These are phyloP conservation scores for Elongisporangium senticosum DNA, from an alignment of 352 stramenopile species.

Conservation along the genomic window DNA sequence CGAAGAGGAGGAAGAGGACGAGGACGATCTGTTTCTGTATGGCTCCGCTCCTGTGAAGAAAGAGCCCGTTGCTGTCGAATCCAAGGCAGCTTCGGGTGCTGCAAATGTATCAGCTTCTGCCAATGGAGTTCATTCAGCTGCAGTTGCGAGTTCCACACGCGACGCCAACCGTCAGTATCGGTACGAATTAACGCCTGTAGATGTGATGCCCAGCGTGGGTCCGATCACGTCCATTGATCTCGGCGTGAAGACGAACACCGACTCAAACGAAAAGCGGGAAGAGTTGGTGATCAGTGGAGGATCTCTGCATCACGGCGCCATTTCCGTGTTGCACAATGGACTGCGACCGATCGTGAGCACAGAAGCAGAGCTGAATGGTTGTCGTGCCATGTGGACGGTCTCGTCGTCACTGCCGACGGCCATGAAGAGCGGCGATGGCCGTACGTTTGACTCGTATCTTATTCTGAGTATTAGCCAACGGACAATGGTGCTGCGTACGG, in stretches of 20 bases:
- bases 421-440: conserved; percentile 40
- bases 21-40: conserved; percentile 77
- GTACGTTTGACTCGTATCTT: conserved; percentile 70
- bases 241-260: conserved; percentile 62
- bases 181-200: conserved; percentile 58
- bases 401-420: conserved; percentile 51
- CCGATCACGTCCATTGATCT: conserved; percentile 83
- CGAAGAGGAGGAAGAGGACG: conserved; percentile 52
- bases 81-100: neutral
- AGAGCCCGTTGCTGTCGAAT: conserved; percentile 8
- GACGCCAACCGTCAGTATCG: conserved; percentile 19
- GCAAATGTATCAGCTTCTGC: conserved; percentile 4
- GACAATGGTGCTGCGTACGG: conserved; percentile 82
- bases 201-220: conserved; percentile 64
- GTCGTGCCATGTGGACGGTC: conserved; percentile 83
- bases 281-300: conserved; percentile 77
- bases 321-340: conserved; percentile 76
- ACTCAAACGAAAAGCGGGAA: conserved; percentile 74
- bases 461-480: conserved; percentile 76
- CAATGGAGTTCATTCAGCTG: neutral
- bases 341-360: conserved; percentile 81
- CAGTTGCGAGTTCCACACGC: neutral
- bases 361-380: conserved; percentile 73
- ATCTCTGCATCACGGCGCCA: conserved; percentile 46
- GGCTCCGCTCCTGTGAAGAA: conserved; percentile 32